phyloP scores from a whole-genome alignment of 225 moss, liverwort and hornwort genomes.

The Takakia lepidozioides region DNA sequence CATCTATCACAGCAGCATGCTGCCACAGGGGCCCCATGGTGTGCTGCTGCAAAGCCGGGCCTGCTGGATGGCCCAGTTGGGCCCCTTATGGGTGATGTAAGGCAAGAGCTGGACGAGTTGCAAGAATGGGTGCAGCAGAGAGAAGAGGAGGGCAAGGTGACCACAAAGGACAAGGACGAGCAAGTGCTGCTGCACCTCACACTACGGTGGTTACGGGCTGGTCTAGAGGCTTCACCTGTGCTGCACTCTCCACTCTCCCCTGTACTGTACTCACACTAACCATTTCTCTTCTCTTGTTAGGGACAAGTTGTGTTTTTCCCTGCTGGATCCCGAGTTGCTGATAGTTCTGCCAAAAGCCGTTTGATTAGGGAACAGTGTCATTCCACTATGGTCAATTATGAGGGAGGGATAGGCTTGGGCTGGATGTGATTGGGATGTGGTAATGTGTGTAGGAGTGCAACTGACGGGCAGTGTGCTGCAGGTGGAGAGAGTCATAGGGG shows the following conservation, averaged over 20 bases:
- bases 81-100: conserved; percentile 32
- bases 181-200: conserved; percentile 53
- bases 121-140: conserved; percentile 40
- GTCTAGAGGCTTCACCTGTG: conserved; percentile 44
- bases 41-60: conserved; percentile 37
- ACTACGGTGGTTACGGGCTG: conserved; percentile 65
- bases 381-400: too few species aligned
- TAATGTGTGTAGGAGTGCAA: too few species aligned
- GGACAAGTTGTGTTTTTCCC: too few species aligned
- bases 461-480: conserved; percentile 25
- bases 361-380: too few species aligned
- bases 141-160: conserved; percentile 22
- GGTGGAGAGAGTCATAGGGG: conserved; percentile 86
- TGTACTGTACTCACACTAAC: conserved; percentile 18
- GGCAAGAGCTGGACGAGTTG: conserved; percentile 57
- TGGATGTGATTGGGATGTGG: too few species aligned
- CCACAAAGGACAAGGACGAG: conserved; percentile 15
- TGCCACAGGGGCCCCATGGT: conserved; percentile 32
- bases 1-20: conserved; percentile 34
- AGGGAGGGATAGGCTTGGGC: too few species aligned
- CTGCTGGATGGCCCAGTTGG: conserved; percentile 26
- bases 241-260: conserved; percentile 28
- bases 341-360: too few species aligned
- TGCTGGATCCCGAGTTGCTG: too few species aligned
- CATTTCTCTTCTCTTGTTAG: not conserved